These are phyloP conservation scores for Dovyalis caffra DNA, from an alignment of 345 rosid genomes.

Conservation along the genomic window DNA sequence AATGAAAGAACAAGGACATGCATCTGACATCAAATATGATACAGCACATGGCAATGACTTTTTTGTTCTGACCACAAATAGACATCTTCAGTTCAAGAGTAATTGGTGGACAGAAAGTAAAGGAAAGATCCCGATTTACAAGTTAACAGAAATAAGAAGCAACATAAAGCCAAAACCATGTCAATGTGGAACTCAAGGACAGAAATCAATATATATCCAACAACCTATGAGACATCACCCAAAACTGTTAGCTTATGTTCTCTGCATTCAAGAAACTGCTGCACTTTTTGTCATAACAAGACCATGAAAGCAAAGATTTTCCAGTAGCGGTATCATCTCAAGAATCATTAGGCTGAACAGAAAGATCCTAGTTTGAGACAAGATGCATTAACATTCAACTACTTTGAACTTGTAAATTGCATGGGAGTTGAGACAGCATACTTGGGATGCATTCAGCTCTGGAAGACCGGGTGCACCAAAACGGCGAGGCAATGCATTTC, in stretches of 20 bases:
- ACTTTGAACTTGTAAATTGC: neutral
- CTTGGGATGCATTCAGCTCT: slow-evolving; percentile 98
- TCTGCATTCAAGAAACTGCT: neutral
- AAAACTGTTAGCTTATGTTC: neutral
- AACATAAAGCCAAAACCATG: neutral
- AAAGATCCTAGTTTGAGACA: neutral
- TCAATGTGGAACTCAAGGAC: neutral
- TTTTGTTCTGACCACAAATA: neutral
- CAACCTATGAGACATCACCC: neutral
- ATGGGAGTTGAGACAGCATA: slow-evolving; percentile 21
- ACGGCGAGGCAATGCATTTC: slow-evolving; percentile 87
- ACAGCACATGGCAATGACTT: neutral
- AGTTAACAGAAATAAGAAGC: neutral
- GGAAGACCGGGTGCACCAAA: slow-evolving; percentile 99
- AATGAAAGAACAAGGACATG: neutral
- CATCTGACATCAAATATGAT: neutral
- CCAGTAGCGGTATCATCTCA: neutral
- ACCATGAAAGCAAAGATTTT: neutral
- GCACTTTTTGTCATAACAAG: neutral
- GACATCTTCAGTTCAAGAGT: neutral
- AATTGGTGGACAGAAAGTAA: neutral
- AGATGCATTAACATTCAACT: neutral
- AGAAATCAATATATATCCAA: neutral
- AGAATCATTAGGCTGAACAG: neutral
- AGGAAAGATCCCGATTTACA: neutral